These are phyloP conservation scores for Nitzschia palea DNA, from an alignment of 108 stramenopile species.

Conservation along the genomic window DNA sequence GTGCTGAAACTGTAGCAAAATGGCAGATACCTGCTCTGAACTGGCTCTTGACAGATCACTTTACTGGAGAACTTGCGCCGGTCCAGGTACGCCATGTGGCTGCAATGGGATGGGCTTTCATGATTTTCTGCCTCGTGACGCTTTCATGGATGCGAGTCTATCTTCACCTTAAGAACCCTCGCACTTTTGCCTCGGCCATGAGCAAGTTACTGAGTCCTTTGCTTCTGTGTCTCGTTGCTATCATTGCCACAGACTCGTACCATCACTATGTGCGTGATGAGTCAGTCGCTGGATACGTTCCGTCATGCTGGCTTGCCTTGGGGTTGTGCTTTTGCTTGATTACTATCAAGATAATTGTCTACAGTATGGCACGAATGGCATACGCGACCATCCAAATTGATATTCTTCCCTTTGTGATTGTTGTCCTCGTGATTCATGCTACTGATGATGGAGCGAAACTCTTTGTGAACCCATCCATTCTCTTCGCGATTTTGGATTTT, in stretches of 20 bases:
- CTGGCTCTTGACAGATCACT: constrained; percentile 8
- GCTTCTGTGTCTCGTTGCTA: constrained; percentile 32
- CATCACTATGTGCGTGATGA: neutral
- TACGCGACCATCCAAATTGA: constrained; percentile 72
- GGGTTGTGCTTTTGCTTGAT: constrained; percentile 69
- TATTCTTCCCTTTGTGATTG: constrained; percentile 48
- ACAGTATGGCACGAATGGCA: constrained; percentile 80
- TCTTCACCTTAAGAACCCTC: constrained; percentile 14
- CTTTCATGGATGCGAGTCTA: constrained; percentile 49
- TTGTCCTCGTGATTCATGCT: constrained; percentile 40
- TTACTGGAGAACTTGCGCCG: neutral
- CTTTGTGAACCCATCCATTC: constrained; percentile 32
- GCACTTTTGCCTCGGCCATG: constrained; percentile 40
- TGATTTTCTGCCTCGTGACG: constrained; percentile 38
- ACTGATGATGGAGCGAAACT: constrained; percentile 34
- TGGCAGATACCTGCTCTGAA: neutral
- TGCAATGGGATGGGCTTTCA: constrained; percentile 35
- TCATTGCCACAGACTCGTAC: constrained; percentile 32
- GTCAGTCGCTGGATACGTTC: neutral
- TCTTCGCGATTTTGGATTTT: constrained; percentile 44
- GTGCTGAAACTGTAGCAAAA: neutral
- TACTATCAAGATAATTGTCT: constrained; percentile 87
- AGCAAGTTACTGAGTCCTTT: constrained; percentile 60
- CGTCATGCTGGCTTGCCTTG: constrained; percentile 16
- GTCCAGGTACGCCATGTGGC: constrained; percentile 47